Conservation (phyloP, 2,329 filamentous ascomycete species). For the Colletotrichum filicis region DNA sequence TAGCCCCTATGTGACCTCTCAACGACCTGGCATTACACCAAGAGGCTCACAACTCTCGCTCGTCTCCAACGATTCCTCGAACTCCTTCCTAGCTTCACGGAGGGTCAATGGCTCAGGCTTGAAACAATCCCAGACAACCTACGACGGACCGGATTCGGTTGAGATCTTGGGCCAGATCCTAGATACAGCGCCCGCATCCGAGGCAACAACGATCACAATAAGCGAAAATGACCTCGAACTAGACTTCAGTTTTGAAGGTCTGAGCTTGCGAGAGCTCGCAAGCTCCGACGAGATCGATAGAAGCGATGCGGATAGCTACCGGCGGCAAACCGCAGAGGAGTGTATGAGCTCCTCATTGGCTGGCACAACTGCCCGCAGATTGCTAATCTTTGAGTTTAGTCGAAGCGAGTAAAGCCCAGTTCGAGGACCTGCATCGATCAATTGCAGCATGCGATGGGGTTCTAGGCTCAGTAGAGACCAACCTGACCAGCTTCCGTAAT, state of each 20-base stretch:
- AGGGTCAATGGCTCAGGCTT: constrained; percentile 75
- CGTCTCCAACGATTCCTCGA: constrained; percentile 79
- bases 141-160: constrained; percentile 74
- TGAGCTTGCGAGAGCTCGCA: constrained; percentile 81
- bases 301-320: constrained; percentile 38
- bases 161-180: constrained; percentile 71
- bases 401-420: constrained; percentile 83
- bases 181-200: constrained; percentile 39
- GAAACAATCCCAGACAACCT: constrained; percentile 65
- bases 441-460: constrained; percentile 94
- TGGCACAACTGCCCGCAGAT: background rate
- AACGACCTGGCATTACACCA: constrained; percentile 74
- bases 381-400: constrained; percentile 56
- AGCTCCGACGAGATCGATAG: constrained; percentile 42
- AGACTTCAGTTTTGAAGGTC: constrained; percentile 81
- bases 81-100: constrained; percentile 76
- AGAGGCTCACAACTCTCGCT: constrained; percentile 83
- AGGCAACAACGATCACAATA: constrained; percentile 41
- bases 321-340: constrained; percentile 74
- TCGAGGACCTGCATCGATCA: constrained; percentile 89
- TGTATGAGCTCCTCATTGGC: constrained; percentile 62
- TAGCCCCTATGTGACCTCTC: constrained; percentile 74
- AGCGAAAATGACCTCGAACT: constrained; percentile 67
- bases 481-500: constrained; percentile 91
- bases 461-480: constrained; percentile 90